Evolutionary conservation across 139 green algal species (phyloP).

Genomic region (Picochlorum sp.): DNA sequence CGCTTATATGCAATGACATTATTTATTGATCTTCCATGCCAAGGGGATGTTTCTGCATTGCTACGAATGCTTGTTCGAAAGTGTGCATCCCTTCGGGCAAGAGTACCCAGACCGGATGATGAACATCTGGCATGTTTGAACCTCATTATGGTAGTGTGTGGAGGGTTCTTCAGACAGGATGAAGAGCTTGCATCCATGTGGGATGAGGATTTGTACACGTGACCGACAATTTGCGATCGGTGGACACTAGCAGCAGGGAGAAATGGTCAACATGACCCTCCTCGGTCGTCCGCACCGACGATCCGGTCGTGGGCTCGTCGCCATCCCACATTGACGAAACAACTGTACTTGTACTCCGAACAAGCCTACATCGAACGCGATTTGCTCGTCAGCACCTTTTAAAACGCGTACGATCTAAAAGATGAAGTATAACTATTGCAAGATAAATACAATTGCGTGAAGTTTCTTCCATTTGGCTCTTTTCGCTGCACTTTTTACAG

Average conservation of each 20-base stretch:
- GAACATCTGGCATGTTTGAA: conserved; percentile 49
- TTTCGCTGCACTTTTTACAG: no score
- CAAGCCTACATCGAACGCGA: no score
- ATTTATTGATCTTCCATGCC: conserved; percentile 35
- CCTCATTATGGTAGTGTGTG: conserved; percentile 59
- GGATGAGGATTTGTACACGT: conserved; percentile 8
- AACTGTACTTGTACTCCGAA: no score
- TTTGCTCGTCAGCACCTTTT: no score
- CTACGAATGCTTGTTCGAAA: conserved; percentile 39
- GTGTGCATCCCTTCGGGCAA: conserved; percentile 24
- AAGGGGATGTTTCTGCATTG: conserved; percentile 24
- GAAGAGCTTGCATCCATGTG: conserved; percentile 30
- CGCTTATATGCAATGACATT: conserved; percentile 35
- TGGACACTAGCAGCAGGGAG: neutral
- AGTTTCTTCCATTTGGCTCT: no score
- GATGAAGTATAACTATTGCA: no score
- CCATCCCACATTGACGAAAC: no score
- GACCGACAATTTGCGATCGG: neutral
- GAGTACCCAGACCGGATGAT: conserved; percentile 10
- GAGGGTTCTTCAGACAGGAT: conserved; percentile 72
- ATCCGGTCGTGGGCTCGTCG: no score
- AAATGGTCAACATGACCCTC: neutral
- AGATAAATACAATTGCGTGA: no score
- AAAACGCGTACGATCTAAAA: no score
- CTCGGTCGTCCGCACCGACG: no score